These are phyloP conservation scores for Dunaliella salina DNA, from an alignment of 163 green algal species.

Conservation along the genomic window DNA sequence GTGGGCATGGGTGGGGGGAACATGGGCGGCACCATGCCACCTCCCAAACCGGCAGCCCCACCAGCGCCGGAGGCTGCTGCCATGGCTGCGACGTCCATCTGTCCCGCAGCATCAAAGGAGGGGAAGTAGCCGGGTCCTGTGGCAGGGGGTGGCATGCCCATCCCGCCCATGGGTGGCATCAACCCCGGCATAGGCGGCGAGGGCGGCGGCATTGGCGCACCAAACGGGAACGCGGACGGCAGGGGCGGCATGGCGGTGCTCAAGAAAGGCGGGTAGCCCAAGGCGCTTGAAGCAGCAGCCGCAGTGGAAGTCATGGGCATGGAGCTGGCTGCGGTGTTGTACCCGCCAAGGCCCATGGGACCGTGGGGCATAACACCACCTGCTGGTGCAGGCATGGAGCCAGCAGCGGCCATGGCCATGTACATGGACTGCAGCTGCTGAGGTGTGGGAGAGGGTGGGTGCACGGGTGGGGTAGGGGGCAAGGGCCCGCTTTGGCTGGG, in stretches of 20 bases:
- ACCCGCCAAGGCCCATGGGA: too few species aligned
- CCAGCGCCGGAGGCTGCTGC: neutral
- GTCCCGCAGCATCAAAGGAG: neutral
- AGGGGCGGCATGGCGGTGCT: too few species aligned
- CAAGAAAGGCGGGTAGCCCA: neutral
- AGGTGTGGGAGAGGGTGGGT: neutral
- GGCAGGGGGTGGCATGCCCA: too few species aligned
- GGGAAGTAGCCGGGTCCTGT: neutral
- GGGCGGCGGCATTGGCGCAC: neutral
- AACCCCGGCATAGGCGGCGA: too few species aligned
- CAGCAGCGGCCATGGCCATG: slow-evolving; percentile 13
- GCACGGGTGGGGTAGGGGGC: neutral
- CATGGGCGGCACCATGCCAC: neutral
- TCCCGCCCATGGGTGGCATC: neutral
- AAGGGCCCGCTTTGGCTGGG: neutral
- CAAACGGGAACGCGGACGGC: neutral
- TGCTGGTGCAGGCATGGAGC: neutral
- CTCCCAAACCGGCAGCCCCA: neutral
- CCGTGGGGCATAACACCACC: neutral
- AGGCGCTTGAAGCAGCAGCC: neutral
- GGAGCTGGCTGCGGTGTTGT: too few species aligned
- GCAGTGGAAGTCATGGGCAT: neutral
- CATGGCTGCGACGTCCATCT: neutral
- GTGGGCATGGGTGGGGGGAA: neutral
- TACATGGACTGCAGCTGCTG: slow-evolving; percentile 24